Evolutionary conservation across 768 basidiomycete species (phyloP).

Genomic region (Russula abietina): DNA sequence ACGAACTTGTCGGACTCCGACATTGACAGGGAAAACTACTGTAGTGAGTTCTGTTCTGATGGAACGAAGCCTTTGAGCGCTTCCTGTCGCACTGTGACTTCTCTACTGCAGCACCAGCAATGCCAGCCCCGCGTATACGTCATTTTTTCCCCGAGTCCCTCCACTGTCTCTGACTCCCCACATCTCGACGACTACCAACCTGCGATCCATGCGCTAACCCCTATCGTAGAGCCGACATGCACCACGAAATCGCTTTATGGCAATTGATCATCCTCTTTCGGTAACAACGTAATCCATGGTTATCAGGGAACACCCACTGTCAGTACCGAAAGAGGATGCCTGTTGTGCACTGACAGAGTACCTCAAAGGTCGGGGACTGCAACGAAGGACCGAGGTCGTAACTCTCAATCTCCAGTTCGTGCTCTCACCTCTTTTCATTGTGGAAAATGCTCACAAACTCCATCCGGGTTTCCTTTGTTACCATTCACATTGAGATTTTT

Average conservation of each 20-base stretch:
- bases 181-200: neutral
- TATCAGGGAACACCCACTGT: too few relatives aligned
- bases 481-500: too few relatives aligned
- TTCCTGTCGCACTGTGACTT: neutral
- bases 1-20: too few relatives aligned
- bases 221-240: neutral
- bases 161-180: neutral
- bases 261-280: neutral
- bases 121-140: neutral
- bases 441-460: neutral
- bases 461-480: neutral
- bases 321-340: too few relatives aligned
- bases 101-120: neutral
- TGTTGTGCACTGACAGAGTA: neutral
- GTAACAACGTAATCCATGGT: too few relatives aligned
- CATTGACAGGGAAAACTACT: neutral
- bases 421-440: neutral
- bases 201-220: neutral
- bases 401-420: neutral
- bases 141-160: neutral
- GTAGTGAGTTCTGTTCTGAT: too few relatives aligned
- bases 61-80: neutral
- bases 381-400: neutral
- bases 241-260: neutral
- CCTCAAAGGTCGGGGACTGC: neutral